phyloP scores from a whole-genome alignment of 208 protist genomes.

The Crithidia expoeki region DNA sequence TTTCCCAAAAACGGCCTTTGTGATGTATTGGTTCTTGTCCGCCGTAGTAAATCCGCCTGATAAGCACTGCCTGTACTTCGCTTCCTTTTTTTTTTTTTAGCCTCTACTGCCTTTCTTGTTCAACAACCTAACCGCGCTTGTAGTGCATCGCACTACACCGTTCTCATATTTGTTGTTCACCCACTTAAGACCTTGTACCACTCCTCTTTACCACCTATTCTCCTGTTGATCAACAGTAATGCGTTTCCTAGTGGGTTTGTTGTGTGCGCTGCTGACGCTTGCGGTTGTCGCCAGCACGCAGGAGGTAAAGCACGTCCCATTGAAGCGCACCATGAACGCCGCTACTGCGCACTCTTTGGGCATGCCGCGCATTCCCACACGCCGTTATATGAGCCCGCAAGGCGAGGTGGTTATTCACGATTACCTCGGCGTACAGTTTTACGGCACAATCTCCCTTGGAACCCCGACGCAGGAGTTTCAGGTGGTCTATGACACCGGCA shows the following conservation, averaged over 20 bases:
- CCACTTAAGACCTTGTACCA: not conserved
- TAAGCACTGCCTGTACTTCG: not conserved
- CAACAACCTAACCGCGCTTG: not conserved
- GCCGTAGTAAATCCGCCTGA: not conserved
- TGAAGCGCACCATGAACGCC: conserved; percentile 44
- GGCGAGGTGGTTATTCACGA: conserved; percentile 60
- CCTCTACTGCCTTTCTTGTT: not conserved
- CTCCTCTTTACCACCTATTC: not conserved
- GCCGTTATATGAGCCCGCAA: conserved; percentile 28
- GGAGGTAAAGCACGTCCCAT: conserved; percentile 29
- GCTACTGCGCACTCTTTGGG: conserved; percentile 30
- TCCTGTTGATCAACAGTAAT: not conserved
- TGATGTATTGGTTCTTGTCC: no score
- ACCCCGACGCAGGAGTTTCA: conserved; percentile 88
- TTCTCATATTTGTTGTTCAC: not conserved
- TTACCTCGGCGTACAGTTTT: conserved; percentile 91
- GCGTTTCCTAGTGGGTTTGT: conserved; percentile 4
- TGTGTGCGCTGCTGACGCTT: conserved; percentile 24
- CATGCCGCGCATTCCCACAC: conserved; percentile 28
- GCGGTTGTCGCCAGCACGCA: conserved; percentile 15
- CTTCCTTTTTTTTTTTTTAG: not conserved
- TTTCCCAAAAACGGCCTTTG: no score
- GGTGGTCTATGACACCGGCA: conserved; percentile 80
- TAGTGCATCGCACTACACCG: no score
- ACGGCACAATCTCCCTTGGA: conserved; percentile 86